phyloP scores from a whole-genome alignment of 192 early-diverging fungal genomes.

The Glomus cerebriforme region DNA sequence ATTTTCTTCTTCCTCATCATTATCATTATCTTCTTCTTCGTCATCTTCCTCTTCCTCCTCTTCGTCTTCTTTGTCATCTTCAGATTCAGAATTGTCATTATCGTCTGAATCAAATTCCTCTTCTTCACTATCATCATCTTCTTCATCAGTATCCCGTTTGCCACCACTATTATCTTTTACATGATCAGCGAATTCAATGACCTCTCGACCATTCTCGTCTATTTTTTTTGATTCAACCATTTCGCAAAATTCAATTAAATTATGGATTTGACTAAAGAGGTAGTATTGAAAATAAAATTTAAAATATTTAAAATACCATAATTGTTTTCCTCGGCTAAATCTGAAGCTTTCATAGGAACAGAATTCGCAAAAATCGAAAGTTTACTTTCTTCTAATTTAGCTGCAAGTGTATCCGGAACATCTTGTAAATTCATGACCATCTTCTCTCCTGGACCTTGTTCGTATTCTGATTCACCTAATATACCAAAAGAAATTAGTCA shows the following conservation, averaged over 20 bases:
- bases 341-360: slow-evolving; percentile 54
- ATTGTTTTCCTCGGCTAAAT: not conserved
- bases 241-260: not conserved
- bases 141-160: not conserved
- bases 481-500: slow-evolving; percentile 1
- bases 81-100: not conserved
- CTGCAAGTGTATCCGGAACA: slow-evolving; percentile 69
- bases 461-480: slow-evolving; percentile 37
- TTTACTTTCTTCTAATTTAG: slow-evolving; percentile 65
- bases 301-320: not conserved
- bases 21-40: slow-evolving; percentile 29
- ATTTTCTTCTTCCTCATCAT: slow-evolving; percentile 54
- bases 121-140: slow-evolving; percentile 25
- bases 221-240: not conserved
- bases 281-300: not conserved
- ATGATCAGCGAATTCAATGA: not conserved
- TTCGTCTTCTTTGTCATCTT: not conserved
- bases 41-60: slow-evolving; percentile 40
- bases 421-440: slow-evolving; percentile 95
- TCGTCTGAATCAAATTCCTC: slow-evolving; percentile 1
- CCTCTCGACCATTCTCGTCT: not conserved
- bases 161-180: not conserved
- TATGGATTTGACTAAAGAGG: not conserved
- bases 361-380: slow-evolving; percentile 73
- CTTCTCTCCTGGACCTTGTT: slow-evolving; percentile 76